A percentile compares a stretch with the other conserved stretches of the same genome.
These are phyloP conservation scores for Eucalyptus guilfoylei DNA, from an alignment of 345 rosid genomes.

Conservation along the genomic window DNA sequence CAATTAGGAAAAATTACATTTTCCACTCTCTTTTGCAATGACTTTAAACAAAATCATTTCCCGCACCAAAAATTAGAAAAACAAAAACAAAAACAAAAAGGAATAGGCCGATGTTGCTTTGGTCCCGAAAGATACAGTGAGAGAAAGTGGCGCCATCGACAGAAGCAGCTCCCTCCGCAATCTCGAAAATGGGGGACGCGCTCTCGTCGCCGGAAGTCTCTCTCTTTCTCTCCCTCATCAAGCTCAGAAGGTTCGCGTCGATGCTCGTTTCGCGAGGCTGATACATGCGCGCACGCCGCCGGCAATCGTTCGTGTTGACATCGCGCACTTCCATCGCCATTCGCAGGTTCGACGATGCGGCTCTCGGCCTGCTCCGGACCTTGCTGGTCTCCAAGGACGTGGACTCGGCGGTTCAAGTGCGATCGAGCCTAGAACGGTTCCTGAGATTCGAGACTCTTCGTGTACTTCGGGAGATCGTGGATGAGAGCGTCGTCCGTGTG, in stretches of 20 bases:
- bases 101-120: background rate
- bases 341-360: constrained; percentile 44
- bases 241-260: constrained; percentile 26
- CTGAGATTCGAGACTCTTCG: constrained; percentile 36
- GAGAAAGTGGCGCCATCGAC: background rate
- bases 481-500: constrained; percentile 31
- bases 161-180: background rate
- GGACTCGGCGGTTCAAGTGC: constrained; percentile 22
- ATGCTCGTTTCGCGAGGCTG: background rate
- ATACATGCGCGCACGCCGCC: background rate
- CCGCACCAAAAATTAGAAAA: background rate
- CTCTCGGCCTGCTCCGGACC: constrained; percentile 51
- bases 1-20: background rate
- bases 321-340: background rate
- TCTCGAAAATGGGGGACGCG: constrained; percentile 2
- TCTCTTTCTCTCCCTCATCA: constrained; percentile 36
- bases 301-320: background rate
- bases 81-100: background rate
- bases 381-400: constrained; percentile 40
- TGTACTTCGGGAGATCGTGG: constrained; percentile 21
- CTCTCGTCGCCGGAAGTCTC: constrained; percentile 9
- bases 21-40: background rate
- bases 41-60: background rate
- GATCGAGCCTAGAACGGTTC: constrained; percentile 30
- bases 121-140: background rate